These are phyloP conservation scores for Ophiocordyceps camponoti-rufipedis DNA, from an alignment of 2,329 filamentous ascomycete genomes.

Conservation along the genomic window DNA sequence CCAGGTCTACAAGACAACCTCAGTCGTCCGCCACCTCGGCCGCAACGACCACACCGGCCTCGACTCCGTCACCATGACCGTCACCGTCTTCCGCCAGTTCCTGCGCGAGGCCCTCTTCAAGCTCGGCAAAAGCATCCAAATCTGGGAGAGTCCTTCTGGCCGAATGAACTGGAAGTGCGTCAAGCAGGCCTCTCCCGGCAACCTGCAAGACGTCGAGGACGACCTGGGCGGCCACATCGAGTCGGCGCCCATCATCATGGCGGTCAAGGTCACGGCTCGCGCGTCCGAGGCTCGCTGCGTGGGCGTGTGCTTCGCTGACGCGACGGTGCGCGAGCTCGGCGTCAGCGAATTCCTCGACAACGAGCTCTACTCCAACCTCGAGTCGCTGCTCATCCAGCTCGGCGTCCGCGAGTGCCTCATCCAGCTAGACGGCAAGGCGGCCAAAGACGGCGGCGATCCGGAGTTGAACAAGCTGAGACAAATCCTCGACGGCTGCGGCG, in stretches of 20 bases:
- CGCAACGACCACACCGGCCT: conserved; percentile 68
- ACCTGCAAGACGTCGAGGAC: conserved; percentile 92
- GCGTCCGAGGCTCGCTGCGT: conserved; percentile 70
- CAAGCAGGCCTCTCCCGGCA: conserved; percentile 89
- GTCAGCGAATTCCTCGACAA: conserved; percentile 99
- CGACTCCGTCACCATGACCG: conserved; percentile 84
- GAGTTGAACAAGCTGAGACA: conserved; percentile 75
- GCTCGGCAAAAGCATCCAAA: conserved; percentile 77
- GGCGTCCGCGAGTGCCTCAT: conserved; percentile 88
- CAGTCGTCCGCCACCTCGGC: conserved; percentile 79
- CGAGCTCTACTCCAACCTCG: conserved; percentile 94
- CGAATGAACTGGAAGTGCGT: conserved; percentile 82
- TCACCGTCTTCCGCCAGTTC: conserved; percentile 91
- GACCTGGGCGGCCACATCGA: conserved; percentile 78
- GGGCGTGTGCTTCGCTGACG: conserved; percentile 94
- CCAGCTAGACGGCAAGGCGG: conserved; percentile 49
- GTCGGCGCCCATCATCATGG: conserved; percentile 81
- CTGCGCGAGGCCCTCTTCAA: conserved; percentile 86
- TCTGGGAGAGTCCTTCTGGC: conserved; percentile 59
- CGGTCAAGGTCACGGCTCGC: conserved; percentile 84
- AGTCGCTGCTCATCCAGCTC: conserved; percentile 87
- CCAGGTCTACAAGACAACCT: conserved; percentile 91
- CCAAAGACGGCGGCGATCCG: conserved; percentile 76
- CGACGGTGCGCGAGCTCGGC: conserved; percentile 84
- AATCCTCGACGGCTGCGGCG: conserved; percentile 82